Percentiles rank a stretch among this genome's conserved stretches.
Evolutionary conservation across 345 rosid species (phyloP).

Genomic region (Dipteronia sinensis): DNA sequence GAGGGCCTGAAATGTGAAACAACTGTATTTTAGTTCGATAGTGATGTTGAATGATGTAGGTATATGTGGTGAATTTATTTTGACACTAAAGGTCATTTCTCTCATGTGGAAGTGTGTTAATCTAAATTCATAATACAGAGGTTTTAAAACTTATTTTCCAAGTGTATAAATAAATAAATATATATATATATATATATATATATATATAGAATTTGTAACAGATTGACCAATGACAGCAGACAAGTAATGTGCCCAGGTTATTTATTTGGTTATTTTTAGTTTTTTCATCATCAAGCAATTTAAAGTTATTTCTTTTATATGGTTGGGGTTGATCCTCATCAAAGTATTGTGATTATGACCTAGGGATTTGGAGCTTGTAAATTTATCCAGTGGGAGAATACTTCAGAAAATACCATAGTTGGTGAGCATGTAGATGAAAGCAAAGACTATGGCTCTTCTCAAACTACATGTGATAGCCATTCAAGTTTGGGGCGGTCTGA

Average conservation of each 20-base stretch:
- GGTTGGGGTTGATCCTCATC: slow-evolving; percentile 7
- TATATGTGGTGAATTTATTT: too few species aligned
- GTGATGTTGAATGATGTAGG: too few species aligned
- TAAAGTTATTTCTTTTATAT: neutral
- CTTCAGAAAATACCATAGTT: neutral
- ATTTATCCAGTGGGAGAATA: slow-evolving; percentile 37
- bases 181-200: too few species aligned
- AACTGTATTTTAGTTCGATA: too few species aligned
- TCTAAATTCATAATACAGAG: too few species aligned
- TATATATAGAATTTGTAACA: neutral
- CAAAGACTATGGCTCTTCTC: slow-evolving; percentile 6
- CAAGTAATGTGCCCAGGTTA: neutral
- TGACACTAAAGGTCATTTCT: too few species aligned
- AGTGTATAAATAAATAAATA: too few species aligned
- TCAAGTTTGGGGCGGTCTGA: neutral
- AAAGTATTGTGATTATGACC: slow-evolving; percentile 15
- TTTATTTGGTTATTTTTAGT: neutral
- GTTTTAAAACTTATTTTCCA: too few species aligned
- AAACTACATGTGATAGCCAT: neutral
- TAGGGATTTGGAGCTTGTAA: slow-evolving; percentile 54
- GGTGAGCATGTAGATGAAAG: neutral
- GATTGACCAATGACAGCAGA: neutral
- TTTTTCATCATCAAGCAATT: neutral
- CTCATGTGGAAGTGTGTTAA: too few species aligned
- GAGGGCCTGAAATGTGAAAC: neutral